phyloP scores from a whole-genome alignment of 225 moss, liverwort and hornwort species.

The Rhytidiadelphus loreus region DNA sequence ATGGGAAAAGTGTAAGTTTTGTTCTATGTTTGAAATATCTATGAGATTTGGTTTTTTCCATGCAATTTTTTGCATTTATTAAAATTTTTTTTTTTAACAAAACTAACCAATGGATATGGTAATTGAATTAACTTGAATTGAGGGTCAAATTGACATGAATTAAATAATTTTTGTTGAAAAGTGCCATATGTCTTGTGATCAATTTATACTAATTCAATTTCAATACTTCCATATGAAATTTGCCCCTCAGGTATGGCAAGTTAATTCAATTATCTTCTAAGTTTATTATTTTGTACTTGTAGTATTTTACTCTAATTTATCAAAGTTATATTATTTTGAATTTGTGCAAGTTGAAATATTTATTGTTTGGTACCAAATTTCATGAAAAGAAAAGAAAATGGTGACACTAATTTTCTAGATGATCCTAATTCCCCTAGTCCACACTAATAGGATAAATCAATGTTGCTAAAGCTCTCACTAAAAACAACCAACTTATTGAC shows the following conservation, averaged over 20 bases:
- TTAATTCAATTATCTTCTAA: background rate
- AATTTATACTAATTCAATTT: background rate
- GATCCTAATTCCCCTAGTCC: background rate
- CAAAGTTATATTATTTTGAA: background rate
- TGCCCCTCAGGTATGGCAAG: accelerated
- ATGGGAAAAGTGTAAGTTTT: background rate
- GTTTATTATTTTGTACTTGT: background rate
- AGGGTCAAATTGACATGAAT: background rate
- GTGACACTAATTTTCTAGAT: no score
- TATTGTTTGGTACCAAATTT: background rate
- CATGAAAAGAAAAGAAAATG: background rate
- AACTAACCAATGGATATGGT: no score
- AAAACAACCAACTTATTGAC: background rate
- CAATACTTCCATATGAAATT: background rate
- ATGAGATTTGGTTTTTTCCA: background rate
- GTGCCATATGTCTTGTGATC: background rate
- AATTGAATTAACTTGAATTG: background rate
- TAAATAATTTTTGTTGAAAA: background rate
- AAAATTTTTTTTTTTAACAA: background rate
- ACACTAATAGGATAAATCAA: background rate
- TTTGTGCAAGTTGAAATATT: background rate
- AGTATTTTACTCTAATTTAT: background rate
- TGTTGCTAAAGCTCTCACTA: background rate
- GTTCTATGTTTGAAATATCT: background rate
- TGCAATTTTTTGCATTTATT: background rate